Conservation (phyloP, 495 filamentous ascomycete genomes). For the Friedmanniomyces simplex region DNA sequence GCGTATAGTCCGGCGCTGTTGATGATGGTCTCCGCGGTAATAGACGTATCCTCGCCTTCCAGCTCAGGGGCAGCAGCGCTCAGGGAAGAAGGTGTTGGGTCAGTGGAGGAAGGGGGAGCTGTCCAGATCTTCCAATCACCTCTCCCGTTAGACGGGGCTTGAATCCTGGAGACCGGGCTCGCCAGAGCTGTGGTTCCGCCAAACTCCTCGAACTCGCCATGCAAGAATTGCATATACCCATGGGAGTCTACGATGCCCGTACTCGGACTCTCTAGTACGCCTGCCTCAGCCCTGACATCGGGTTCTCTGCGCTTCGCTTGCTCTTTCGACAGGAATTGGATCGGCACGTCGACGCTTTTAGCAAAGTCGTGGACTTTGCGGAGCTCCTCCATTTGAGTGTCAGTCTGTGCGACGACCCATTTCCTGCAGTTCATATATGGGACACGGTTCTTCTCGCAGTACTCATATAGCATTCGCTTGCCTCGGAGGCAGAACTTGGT, state of each 20-base stretch:
- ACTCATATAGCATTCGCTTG: constrained; percentile 62
- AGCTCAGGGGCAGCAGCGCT: constrained; percentile 6
- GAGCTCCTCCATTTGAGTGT: constrained; percentile 54
- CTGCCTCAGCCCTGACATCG: constrained; percentile 54
- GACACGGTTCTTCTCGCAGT: constrained; percentile 57
- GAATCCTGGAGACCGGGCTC: constrained; percentile 50
- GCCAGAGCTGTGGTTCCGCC: constrained; percentile 67
- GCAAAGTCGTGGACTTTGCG: constrained; percentile 58
- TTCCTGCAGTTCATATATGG: constrained; percentile 71
- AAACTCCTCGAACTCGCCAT: constrained; percentile 62
- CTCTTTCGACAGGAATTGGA: constrained; percentile 50
- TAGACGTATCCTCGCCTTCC: constrained; percentile 37
- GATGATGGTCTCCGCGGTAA: constrained; percentile 66
- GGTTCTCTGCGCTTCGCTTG: constrained; percentile 62
- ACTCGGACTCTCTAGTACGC: constrained; percentile 67
- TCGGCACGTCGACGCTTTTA: constrained; percentile 56
- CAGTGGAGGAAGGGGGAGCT: constrained; percentile 32
- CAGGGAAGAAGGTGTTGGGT: constrained; percentile 19
- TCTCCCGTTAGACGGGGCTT: constrained; percentile 38
- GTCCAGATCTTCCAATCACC: constrained; percentile 48
- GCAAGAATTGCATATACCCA: constrained; percentile 65
- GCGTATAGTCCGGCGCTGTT: constrained; percentile 81
- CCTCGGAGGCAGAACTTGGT: constrained; percentile 73
- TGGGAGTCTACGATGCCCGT: constrained; percentile 93
- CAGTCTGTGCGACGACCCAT: constrained; percentile 87